phyloP scores from a whole-genome alignment of 345 rosid species.

The Rhizophora apiculata region DNA sequence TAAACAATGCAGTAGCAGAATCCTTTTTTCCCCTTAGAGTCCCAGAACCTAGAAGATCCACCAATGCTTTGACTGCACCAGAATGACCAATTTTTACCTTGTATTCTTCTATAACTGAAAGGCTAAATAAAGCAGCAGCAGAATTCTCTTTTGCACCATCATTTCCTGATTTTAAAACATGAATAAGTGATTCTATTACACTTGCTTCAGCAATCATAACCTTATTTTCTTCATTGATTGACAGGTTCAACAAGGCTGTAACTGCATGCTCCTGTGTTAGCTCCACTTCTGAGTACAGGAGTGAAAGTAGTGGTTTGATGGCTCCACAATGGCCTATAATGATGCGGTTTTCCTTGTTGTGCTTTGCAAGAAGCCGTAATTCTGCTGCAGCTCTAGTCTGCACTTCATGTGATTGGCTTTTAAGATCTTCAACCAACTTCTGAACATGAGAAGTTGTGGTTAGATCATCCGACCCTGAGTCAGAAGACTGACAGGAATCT shows the following conservation, averaged over 20 bases:
- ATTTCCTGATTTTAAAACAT: conserved; percentile 69
- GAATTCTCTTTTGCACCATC: conserved; percentile 88
- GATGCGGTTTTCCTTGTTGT: conserved; percentile 62
- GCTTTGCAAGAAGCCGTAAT: conserved; percentile 71
- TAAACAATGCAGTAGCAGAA: conserved; percentile 88
- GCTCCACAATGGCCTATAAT: conserved; percentile 68
- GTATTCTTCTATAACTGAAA: conserved; percentile 70
- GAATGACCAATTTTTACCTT: conserved; percentile 79
- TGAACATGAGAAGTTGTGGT: conserved; percentile 45
- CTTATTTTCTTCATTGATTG: conserved; percentile 74
- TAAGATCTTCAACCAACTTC: conserved; percentile 62
- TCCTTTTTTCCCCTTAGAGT: conserved; percentile 90
- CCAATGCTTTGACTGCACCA: conserved; percentile 74
- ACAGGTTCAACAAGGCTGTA: conserved; percentile 81
- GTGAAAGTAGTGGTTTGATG: conserved; percentile 57
- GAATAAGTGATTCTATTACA: conserved; percentile 73
- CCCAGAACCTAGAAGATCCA: conserved; percentile 73
- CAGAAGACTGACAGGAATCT: conserved; percentile 32
- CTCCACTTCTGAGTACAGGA: conserved; percentile 61
- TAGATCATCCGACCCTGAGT: conserved; percentile 40
- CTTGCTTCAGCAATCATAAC: conserved; percentile 68
- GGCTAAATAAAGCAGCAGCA: conserved; percentile 80
- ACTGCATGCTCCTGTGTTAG: conserved; percentile 85
- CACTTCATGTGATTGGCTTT: conserved; percentile 43
- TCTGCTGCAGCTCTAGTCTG: conserved; percentile 79